Conservation (phyloP, 2,329 filamentous ascomycete genomes). For the Taxawa tesnikishii region DNA sequence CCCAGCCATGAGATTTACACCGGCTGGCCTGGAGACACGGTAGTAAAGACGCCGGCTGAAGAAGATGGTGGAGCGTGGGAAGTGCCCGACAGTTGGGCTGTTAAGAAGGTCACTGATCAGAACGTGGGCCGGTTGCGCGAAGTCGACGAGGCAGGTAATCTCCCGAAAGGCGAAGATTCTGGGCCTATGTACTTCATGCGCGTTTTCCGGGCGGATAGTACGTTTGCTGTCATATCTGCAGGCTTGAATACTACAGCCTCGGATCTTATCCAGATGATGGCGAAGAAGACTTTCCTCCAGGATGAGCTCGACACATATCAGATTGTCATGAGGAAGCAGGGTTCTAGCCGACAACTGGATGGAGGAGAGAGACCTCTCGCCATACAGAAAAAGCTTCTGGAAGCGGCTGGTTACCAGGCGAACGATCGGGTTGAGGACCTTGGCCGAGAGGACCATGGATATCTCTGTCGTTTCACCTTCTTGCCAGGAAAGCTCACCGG, state of each 20-base stretch:
- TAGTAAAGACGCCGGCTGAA: constrained; percentile 10
- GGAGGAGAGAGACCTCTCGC: constrained; percentile 70
- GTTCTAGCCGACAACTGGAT: constrained; percentile 69
- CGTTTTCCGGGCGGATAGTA: constrained; percentile 86
- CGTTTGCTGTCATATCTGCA: constrained; percentile 85
- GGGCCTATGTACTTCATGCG: constrained; percentile 77
- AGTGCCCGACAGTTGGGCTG: constrained; percentile 93
- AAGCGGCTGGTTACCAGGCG: constrained; percentile 84
- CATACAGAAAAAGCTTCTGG: constrained; percentile 81
- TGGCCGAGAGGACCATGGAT: constrained; percentile 93
- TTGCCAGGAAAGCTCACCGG: constrained; percentile 79
- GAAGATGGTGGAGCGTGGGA: constrained; percentile 57
- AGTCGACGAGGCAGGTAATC: constrained; percentile 54
- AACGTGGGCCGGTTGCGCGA: constrained; percentile 45
- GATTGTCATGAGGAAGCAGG: constrained; percentile 88
- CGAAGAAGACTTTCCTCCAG: constrained; percentile 86
- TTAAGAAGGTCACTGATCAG: constrained; percentile 60
- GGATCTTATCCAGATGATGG: constrained; percentile 79
- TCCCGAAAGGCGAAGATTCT: constrained; percentile 58
- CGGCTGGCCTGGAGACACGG: constrained; percentile 26
- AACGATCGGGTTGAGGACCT: constrained; percentile 84
- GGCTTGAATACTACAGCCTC: constrained; percentile 70
- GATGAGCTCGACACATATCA: constrained; percentile 90
- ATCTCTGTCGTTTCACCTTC: constrained; percentile 92
- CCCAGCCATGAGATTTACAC: constrained; percentile 36